Percentiles rank a stretch among this genome's conserved stretches.
These are phyloP conservation scores for Taiwanofungus camphoratus DNA, from an alignment of 1,284 basidiomycete genomes.

Conservation along the genomic window DNA sequence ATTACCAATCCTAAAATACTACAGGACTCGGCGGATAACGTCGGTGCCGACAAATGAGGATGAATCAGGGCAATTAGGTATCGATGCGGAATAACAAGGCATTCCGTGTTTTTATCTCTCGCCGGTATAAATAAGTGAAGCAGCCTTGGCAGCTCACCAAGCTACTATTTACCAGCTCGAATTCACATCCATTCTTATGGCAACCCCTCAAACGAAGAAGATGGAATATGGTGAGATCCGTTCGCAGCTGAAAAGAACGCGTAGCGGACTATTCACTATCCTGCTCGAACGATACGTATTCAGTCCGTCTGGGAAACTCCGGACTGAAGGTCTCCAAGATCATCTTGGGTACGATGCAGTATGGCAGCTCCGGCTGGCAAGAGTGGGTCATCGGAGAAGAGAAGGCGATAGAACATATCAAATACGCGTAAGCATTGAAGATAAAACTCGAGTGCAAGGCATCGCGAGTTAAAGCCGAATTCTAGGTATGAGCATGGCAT, in stretches of 20 bases:
- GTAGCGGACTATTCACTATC: background rate
- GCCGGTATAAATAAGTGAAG: no score
- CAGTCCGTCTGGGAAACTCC: conserved; percentile 39
- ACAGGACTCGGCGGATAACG: no score
- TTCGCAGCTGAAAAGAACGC: background rate
- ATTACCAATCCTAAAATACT: no score
- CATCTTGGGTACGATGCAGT: conserved; percentile 40
- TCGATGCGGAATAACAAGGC: no score
- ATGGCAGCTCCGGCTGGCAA: conserved; percentile 32
- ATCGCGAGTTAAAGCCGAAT: background rate
- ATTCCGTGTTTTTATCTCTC: no score
- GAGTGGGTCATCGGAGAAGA: conserved; percentile 36
- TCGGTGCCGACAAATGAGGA: no score
- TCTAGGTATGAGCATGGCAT: conserved; percentile 36
- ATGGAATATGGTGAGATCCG: conserved; percentile 6
- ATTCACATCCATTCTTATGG: no score
- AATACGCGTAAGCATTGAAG: conserved; percentile 27
- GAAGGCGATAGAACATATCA: conserved; percentile 33
- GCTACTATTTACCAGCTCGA: no score
- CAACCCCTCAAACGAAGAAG: conserved; percentile 1
- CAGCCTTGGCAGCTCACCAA: no score
- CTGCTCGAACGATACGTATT: background rate
- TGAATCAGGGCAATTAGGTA: no score
- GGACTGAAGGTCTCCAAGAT: conserved; percentile 40
- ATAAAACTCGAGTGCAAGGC: background rate